Conservation (phyloP, 371 early-diverging fungal genomes). For the Mortierella sp. region DNA sequence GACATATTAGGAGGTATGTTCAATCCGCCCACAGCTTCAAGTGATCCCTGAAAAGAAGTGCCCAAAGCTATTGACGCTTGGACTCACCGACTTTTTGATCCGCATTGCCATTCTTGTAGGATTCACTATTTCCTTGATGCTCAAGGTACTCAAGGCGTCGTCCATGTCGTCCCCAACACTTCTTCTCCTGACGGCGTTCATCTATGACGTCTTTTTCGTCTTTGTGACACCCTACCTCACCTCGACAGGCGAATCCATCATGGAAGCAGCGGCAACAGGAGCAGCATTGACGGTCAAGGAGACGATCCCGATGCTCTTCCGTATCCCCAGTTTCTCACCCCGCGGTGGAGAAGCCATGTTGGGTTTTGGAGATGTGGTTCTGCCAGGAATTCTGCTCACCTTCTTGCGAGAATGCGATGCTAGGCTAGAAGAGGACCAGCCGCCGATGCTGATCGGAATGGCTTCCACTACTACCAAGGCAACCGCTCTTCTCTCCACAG, state of each 20-base stretch:
- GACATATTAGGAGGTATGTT: conserved; percentile 51
- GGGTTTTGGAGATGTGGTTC: conserved; percentile 58
- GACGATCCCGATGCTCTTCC: conserved; percentile 54
- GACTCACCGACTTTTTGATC: neutral
- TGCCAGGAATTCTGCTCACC: conserved; percentile 57
- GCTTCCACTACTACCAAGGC: neutral
- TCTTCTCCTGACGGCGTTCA: conserved; percentile 51
- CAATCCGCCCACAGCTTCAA: neutral
- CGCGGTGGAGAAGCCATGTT: conserved; percentile 53
- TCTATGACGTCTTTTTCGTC: conserved; percentile 58
- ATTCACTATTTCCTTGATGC: conserved; percentile 47
- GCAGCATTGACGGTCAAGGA: conserved; percentile 56
- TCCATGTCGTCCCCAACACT: conserved; percentile 52
- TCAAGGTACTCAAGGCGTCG: conserved; percentile 40
- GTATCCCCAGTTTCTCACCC: conserved; percentile 35
- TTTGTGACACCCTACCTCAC: conserved; percentile 58
- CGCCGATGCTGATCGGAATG: neutral
- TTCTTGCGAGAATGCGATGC: conserved; percentile 54
- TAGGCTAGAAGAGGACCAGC: conserved; percentile 38
- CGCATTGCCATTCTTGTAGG: conserved; percentile 11
- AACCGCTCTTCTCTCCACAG: neutral
- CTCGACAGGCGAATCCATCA: conserved; percentile 52
- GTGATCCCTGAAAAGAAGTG: neutral
- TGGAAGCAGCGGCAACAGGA: conserved; percentile 59
- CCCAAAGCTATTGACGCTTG: no score